Evolutionary conservation across 495 filamentous ascomycete genomes (phyloP), one percentile per base, ranked within the genome.

Genomic region (Chaetomium fimeti): DNA sequence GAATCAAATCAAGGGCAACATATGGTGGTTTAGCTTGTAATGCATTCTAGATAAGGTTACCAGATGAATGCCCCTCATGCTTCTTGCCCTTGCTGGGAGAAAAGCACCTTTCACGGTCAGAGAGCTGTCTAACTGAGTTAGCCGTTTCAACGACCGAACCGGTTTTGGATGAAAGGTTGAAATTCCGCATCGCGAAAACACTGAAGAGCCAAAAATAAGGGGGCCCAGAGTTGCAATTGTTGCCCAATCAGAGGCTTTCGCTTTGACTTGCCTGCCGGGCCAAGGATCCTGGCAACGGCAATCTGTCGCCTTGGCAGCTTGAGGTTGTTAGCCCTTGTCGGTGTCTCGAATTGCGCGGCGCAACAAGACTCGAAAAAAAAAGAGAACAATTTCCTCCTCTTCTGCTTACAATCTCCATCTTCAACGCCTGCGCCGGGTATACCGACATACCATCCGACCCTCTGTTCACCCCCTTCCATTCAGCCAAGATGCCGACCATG

Each of bases 401-500:
- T 9, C 32, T 36, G 32, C 32, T 36, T 36, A 36, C 32, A 36
- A 36, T 36, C 32, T 55, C 27, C 8, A 55, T 12, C 5, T 32
- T n/a, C 28, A 16, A 5, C n/a, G 12, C 52, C 7, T 11, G 52
- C 13, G 24, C 15, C 48, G 9, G 24, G 48, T 13, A 8, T 29
- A 20, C 16, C 18, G 29, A 20, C 9, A 32, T 36, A 55, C 16
- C 5, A n/a, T 18, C 5, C 28, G 8, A 32, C 0, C 20, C 12
- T 1, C 7, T 12, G 43, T 5, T 22, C 20, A 2, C 55, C 20
- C 20, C 45, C 45, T 11, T 9, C 6, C 45, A 36, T 49, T 49
- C 20, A n/a, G 60, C 49, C 62, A 77, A 71, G 45, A 82, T 80
- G 77, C 72, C 78, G 60, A 76, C 89, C 63, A 95, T 96, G 89